These are phyloP conservation scores for Paraleonurus japonicus DNA, from an alignment of 257 asterid genomes.

Conservation along the genomic window DNA sequence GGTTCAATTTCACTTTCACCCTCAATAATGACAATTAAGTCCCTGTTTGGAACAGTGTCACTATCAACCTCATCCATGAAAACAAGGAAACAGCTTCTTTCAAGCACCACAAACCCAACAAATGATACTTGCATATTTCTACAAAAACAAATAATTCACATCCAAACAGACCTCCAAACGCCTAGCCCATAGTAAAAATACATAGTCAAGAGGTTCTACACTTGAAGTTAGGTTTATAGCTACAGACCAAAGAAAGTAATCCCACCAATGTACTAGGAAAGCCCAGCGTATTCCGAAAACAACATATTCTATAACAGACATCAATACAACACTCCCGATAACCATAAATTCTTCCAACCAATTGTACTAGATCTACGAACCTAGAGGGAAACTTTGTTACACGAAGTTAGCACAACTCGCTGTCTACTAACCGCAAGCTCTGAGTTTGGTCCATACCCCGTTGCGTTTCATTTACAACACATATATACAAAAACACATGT, in stretches of 20 bases:
- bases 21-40: no score
- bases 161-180: not conserved
- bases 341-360: conserved; percentile 30
- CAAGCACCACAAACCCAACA: not conserved
- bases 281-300: conserved; percentile 20
- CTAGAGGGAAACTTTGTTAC: conserved; percentile 38
- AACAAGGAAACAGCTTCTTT: not conserved
- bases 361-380: conserved; percentile 28
- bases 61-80: no score
- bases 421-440: conserved; percentile 23
- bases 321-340: conserved; percentile 11
- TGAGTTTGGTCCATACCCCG: conserved; percentile 23
- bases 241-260: conserved; percentile 28
- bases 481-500: conserved; percentile 49
- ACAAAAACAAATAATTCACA: not conserved
- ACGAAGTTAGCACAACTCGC: conserved; percentile 45
- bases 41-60: no score
- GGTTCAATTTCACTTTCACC: no score
- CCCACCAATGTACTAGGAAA: conserved; percentile 36
- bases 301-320: conserved; percentile 28
- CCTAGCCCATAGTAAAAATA: conserved; percentile 12
- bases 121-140: not conserved
- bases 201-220: not conserved
- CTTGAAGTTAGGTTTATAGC: conserved; percentile 19
- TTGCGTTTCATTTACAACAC: conserved; percentile 59